Conservation (phyloP, 208 protist species). For the Trypanosoma avium region DNA sequence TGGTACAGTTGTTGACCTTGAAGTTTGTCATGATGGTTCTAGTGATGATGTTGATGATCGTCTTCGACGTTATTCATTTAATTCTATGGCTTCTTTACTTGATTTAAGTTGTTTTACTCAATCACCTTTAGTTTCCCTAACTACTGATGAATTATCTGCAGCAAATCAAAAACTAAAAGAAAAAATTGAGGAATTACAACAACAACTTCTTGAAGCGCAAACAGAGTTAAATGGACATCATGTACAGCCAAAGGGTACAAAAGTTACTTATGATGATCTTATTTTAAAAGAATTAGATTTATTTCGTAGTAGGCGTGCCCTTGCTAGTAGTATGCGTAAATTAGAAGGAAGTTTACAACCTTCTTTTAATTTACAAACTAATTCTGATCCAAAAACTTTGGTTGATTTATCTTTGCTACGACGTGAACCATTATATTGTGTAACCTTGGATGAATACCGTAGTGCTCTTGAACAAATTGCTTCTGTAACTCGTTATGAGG, state of each 20-base stretch:
- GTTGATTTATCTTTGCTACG: slow-evolving; percentile 12
- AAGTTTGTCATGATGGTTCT: not conserved
- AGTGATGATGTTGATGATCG: not conserved
- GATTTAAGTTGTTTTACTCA: not conserved
- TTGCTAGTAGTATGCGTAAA: slow-evolving; percentile 13
- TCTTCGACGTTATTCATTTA: slow-evolving; percentile 14
- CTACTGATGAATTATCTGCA: not conserved
- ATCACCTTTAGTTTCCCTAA: not conserved
- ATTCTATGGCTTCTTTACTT: not conserved
- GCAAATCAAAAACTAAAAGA: not conserved
- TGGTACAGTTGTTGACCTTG: slow-evolving; percentile 12
- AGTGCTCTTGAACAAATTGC: not conserved
- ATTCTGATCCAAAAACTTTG: slow-evolving; percentile 1
- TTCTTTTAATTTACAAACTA: not conserved
- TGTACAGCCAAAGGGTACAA: not conserved
- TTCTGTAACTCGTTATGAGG: not conserved
- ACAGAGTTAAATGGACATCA: not conserved
- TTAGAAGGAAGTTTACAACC: slow-evolving; percentile 5
- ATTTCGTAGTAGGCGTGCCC: slow-evolving; percentile 19
- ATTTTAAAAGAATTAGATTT: slow-evolving; percentile 14
- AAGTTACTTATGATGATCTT: not conserved
- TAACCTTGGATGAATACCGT: slow-evolving; percentile 27
- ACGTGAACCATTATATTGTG: slow-evolving; percentile 26
- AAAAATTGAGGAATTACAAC: not conserved
- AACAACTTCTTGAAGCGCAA: not conserved